Conservation (phyloP, 2,329 filamentous ascomycete species). For the Pezizomycotina sp. region DNA sequence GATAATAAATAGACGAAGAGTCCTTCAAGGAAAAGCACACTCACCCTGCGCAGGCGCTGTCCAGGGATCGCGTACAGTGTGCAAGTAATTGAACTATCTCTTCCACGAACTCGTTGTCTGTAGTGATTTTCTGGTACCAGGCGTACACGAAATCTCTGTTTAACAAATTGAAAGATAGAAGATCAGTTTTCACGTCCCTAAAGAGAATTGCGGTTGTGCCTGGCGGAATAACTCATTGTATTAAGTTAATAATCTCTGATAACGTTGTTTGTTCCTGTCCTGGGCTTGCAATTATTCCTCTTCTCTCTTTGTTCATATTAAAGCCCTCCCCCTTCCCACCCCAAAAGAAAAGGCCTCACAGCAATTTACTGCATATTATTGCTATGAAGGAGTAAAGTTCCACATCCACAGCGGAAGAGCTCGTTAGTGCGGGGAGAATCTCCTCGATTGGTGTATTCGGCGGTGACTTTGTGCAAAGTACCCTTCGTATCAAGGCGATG, state of each 20-base stretch:
- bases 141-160: constrained; percentile 68
- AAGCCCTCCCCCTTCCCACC: too few relatives aligned
- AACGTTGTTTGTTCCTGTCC: too few relatives aligned
- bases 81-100: constrained; percentile 83
- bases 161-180: background rate
- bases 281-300: too few relatives aligned
- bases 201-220: too few relatives aligned
- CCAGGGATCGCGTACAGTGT: constrained; percentile 73
- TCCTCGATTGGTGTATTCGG: constrained; percentile 55
- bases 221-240: too few relatives aligned
- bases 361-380: constrained; percentile 63
- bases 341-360: too few relatives aligned
- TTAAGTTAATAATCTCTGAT: too few relatives aligned
- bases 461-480: constrained; percentile 58
- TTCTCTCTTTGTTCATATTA: too few relatives aligned
- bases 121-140: constrained; percentile 87
- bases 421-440: constrained; percentile 76
- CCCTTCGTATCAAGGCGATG: constrained; percentile 60
- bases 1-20: constrained; percentile 1
- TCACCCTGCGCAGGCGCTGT: constrained; percentile 65
- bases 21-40: background rate
- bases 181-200: too few relatives aligned
- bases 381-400: constrained; percentile 87
- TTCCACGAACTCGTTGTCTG: constrained; percentile 72
- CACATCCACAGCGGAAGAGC: constrained; percentile 81